Base-by-base conservation (phyloP, 352 stramenopile genomes). In the Peronospora belbahrii region DNA sequence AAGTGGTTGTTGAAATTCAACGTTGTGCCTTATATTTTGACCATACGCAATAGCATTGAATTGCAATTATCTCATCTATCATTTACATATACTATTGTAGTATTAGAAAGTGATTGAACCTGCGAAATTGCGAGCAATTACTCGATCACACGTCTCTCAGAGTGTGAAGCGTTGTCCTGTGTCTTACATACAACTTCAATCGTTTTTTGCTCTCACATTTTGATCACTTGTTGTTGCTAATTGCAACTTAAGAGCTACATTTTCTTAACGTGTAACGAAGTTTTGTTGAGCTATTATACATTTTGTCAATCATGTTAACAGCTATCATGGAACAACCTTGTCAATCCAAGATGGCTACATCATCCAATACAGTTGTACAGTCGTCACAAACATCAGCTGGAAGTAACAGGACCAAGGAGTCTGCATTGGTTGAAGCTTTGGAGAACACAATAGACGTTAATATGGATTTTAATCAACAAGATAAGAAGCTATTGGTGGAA, bases 301-400 rank as follows among this genome's bases (percentile, higher is more conserved):
- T n/a, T n/a, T n/a, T n/a, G n/a, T n/a, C n/a, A n/a, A n/a, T n/a
- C n/a, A 69, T 69, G 60, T 69, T 56, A 38, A 56, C 60, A 52
- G 56, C 56, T 22, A 33, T 62, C 25, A 47, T 53, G 31, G 56
- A 69, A 25, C 56, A 46, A 43, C 55, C 45, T 24, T 42, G 46
- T 25, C 39, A 64, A 43, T 50, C 54, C 39, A 42, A n/a, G 18
- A 65, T 69, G 60, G 56, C 42, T 56, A 59, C 42, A 48, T n/a
- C n/a, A n/a, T 38, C 56, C 24, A 39, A 33, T 24, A 24, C 52
- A 30, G 28, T 30, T 35, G 43, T 54, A 15, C 45, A 59, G 27
- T 34, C n/a, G n/a, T n/a, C 52, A 4, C 34, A 45, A 35, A 19
- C 34, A 9, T 10, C 42, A 18, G 35, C 25, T 22, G 19, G 40